A percentile compares a stretch with the other conserved stretches of the same genome.
phyloP scores from a whole-genome alignment of 345 rosid species.

The Streptanthus diversifolius region DNA sequence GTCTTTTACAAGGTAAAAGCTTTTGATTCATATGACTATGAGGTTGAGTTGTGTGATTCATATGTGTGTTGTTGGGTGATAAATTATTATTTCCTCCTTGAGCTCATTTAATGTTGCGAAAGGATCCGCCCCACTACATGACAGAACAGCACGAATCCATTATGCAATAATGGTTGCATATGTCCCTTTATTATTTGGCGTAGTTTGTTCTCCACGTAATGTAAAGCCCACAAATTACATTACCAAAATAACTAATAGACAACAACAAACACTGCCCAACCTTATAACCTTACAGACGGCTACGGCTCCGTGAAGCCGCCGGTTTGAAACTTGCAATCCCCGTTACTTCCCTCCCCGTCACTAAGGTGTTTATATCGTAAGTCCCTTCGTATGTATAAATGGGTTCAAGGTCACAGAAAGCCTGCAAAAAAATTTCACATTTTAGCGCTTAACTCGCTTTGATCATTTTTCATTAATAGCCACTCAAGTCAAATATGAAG shows the following conservation, averaged over 20 bases:
- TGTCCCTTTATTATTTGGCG: background rate
- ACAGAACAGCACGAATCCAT: background rate
- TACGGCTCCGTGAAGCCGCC: constrained; percentile 61
- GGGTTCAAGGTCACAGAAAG: constrained; percentile 97
- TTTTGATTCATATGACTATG: background rate
- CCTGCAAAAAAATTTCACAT: constrained; percentile 46
- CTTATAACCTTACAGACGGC: constrained; percentile 55
- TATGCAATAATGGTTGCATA: background rate
- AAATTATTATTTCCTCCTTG: background rate
- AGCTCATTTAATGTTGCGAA: background rate
- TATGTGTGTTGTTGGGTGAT: background rate
- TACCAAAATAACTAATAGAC: background rate
- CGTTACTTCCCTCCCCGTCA: constrained; percentile 87
- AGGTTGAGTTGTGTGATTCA: constrained; percentile 1
- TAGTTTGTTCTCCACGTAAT: background rate
- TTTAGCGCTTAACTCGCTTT: background rate
- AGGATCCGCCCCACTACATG: background rate
- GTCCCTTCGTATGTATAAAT: constrained; percentile 95
- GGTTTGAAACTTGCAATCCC: constrained; percentile 90
- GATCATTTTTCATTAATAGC: background rate
- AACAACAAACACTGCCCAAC: constrained; percentile 16
- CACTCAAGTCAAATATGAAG: constrained; percentile 1
- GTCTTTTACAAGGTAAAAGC: constrained; percentile 44
- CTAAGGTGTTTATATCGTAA: constrained; percentile 81
- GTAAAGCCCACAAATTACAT: background rate